Conservation (phyloP, 2,329 filamentous ascomycete species). For the Aspergillus transmontanensis region DNA sequence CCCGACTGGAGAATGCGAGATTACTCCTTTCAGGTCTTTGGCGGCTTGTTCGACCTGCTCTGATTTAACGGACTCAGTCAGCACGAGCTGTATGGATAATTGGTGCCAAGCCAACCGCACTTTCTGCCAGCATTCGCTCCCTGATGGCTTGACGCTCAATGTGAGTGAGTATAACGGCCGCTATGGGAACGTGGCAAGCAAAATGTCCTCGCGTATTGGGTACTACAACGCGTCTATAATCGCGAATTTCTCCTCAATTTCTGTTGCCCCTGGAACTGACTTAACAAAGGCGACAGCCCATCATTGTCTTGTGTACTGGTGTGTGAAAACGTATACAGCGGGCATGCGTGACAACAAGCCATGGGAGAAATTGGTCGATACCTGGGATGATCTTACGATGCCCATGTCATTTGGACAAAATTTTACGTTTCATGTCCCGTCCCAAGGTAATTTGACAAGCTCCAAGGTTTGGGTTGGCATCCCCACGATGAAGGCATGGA, state of each 20-base stretch:
- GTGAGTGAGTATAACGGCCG: not conserved
- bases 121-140: not conserved
- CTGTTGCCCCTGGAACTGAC: not conserved
- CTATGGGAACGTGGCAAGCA: not conserved
- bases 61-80: not conserved
- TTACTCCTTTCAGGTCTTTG: no score
- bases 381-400: not conserved
- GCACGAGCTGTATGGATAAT: not conserved
- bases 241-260: not conserved
- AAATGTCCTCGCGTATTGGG: not conserved
- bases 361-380: not conserved
- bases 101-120: not conserved
- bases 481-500: not conserved
- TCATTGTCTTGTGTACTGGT: not conserved
- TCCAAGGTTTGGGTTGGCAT: not conserved
- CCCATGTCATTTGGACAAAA: not conserved
- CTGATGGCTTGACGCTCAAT: not conserved
- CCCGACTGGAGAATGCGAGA: no score
- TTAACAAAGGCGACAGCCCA: not conserved
- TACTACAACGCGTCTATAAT: not conserved
- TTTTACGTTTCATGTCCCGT: not conserved
- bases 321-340: not conserved
- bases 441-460: not conserved
- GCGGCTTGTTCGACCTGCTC: not conserved
- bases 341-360: not conserved